These are phyloP conservation scores for Pisolithus microcarpus DNA, from an alignment of 768 basidiomycete genomes.

Conservation along the genomic window DNA sequence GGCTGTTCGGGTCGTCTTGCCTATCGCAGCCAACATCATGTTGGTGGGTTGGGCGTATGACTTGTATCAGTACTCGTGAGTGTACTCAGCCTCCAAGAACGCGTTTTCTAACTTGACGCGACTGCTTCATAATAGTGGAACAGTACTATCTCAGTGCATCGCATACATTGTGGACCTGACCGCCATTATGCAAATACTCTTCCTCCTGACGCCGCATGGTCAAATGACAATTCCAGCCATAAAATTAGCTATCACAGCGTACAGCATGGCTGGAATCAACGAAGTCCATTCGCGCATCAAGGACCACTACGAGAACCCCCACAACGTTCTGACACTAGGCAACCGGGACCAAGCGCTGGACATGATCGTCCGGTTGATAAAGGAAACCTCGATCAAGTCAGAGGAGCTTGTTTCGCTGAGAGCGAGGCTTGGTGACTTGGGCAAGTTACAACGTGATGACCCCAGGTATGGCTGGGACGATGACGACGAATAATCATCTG, in stretches of 20 bases:
- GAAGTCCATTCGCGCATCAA: constrained; percentile 1
- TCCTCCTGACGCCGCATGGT: constrained; percentile 7
- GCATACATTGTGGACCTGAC: constrained; percentile 22
- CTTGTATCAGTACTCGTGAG: constrained; percentile 5
- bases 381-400: constrained; percentile 2
- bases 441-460: background rate
- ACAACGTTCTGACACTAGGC: background rate
- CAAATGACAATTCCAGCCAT: constrained; percentile 1
- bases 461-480: background rate
- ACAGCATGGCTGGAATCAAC: background rate
- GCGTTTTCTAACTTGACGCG: background rate
- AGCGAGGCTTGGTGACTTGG: background rate
- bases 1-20: background rate
- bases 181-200: constrained; percentile 18
- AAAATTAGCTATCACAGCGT: constrained; percentile 2
- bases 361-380: constrained; percentile 1
- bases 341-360: constrained; percentile 3
- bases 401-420: constrained; percentile 1
- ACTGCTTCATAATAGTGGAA: background rate
- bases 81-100: background rate
- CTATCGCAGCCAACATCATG: background rate
- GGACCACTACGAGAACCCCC: background rate
- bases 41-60: constrained; percentile 2
- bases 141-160: constrained; percentile 12
- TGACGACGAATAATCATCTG: background rate